A percentile compares a stretch with the other conserved stretches of the same genome.
Evolutionary conservation across 1,284 basidiomycete species (phyloP).

Genomic region (Limonomyces culmigenus): DNA sequence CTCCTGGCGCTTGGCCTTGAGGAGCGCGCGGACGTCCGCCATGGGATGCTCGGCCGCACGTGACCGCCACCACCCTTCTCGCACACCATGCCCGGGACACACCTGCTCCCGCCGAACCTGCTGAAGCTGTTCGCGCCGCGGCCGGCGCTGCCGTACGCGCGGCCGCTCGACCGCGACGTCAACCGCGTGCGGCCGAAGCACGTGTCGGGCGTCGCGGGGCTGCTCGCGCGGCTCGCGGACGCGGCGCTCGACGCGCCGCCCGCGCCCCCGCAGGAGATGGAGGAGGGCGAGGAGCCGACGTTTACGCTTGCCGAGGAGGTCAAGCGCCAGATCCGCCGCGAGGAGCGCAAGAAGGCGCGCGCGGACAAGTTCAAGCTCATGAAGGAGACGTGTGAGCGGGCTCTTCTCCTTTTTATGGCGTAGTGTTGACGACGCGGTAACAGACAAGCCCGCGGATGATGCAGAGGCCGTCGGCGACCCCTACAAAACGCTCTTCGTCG

Average conservation of each 20-base stretch:
- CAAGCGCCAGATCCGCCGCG: constrained; percentile 60
- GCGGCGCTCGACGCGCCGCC: constrained; percentile 55
- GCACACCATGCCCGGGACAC: constrained; percentile 55
- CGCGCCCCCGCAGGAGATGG: constrained; percentile 38
- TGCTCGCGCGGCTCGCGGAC: constrained; percentile 63
- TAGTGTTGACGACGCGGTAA: constrained; percentile 4
- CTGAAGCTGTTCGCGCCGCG: constrained; percentile 89
- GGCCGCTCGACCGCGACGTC: constrained; percentile 72
- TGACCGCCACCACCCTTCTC: background rate
- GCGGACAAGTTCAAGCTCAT: constrained; percentile 67
- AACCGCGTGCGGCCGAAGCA: constrained; percentile 55
- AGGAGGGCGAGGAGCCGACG: constrained; percentile 65
- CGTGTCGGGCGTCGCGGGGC: constrained; percentile 54
- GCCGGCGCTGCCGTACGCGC: constrained; percentile 69
- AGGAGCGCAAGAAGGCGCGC: constrained; percentile 66
- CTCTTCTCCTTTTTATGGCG: constrained; percentile 3
- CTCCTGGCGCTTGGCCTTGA: constrained; percentile 64
- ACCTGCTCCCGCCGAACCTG: constrained; percentile 84
- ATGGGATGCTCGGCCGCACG: constrained; percentile 18
- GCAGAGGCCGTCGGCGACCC: constrained; percentile 92
- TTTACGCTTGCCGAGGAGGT: constrained; percentile 68
- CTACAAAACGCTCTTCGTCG: constrained; percentile 96
- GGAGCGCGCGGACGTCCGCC: constrained; percentile 57
- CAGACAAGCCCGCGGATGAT: constrained; percentile 86
- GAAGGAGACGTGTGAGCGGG: constrained; percentile 64